Base-by-base conservation (phyloP, 2,329 filamentous ascomycete species). In the Thelonectria discophora region DNA sequence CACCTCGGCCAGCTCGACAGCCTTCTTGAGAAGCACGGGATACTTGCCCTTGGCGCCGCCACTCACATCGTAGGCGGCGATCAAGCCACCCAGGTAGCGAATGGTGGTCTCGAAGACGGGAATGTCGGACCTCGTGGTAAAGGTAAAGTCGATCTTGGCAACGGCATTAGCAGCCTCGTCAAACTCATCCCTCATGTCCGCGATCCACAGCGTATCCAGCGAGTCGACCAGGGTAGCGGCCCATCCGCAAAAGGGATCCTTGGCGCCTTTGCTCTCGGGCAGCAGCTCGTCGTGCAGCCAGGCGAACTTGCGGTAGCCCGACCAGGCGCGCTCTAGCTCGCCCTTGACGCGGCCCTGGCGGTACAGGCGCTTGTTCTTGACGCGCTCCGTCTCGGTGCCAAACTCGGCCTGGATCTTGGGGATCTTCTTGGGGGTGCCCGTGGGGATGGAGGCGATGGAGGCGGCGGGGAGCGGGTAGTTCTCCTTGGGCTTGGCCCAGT, bases 71-170 rank as follows among this genome's bases (percentile, higher is more conserved):
- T 94, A 97, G 7, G 94, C 94, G 40, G 88, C 88, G 43, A 97
- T 73, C 45, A 98, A 80, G 1, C 94, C 94, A 32, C 94, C 94
- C 5, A 98, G 82, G 71, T 97, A 97, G 53, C 94, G 88, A 72
- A 98, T 97, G 11, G 89, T 92, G 1, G 93, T 96, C 77, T 97
- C 94, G 69, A 97, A 97, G 8, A 97, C 84, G n/a, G 93, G 93
- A 47, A 97, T 95, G 49, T 91, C 86, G 39, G 78, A 74, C 50
- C 88, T 82, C 13, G 77, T 73, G 3, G 87, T 89, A 11, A 86
- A 90, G 3, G 91, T 95, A 70, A 97, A 97, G 76, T 97, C 93
- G 60, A 97, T 94, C 6, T 85, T 77, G 58, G 83, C 83, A 20
- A 94, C 87, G 3, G 84, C 88, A 53, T 86, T 82, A 46, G 91